Conservation (phyloP, 805 yeast species). For the Hanseniaspora meyeri region DNA sequence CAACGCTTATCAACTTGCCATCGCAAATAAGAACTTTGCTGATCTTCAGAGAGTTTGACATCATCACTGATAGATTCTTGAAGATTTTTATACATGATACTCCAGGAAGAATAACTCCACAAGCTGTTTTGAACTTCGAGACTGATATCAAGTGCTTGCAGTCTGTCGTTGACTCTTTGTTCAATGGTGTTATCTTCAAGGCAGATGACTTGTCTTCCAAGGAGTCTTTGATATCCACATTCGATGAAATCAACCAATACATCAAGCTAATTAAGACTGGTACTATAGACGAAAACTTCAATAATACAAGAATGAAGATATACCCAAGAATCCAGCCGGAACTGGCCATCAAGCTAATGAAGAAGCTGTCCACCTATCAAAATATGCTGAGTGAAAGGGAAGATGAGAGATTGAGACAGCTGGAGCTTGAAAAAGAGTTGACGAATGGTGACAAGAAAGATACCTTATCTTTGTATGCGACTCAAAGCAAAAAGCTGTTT, state of each 20-base stretch:
- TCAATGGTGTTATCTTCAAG: conserved; percentile 19
- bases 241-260: conserved; percentile 67
- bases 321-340: conserved; percentile 67
- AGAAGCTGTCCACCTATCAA: conserved; percentile 35
- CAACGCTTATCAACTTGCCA: conserved; percentile 75
- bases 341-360: conserved; percentile 49
- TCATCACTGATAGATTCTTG: conserved; percentile 60
- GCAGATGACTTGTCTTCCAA: conserved; percentile 1
- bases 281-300: conserved; percentile 46
- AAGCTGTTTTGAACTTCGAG: conserved; percentile 60
- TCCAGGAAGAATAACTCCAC: conserved; percentile 41
- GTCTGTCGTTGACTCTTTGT: conserved; percentile 28
- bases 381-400: conserved; percentile 15
- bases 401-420: conserved; percentile 16
- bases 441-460: conserved; percentile 17
- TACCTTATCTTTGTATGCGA: not conserved
- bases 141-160: conserved; percentile 71
- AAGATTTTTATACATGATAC: conserved; percentile 44
- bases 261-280: conserved; percentile 59
- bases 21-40: conserved; percentile 62
- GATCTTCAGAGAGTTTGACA: conserved; percentile 78
- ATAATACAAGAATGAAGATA: conserved; percentile 48
- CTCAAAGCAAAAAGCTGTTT: conserved; percentile 8
- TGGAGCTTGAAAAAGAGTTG: conserved; percentile 16
- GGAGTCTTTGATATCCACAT: conserved; percentile 46